These are phyloP conservation scores for Rhizoclosmatium sp. DNA, from an alignment of 192 early-diverging fungal genomes.

Conservation along the genomic window DNA sequence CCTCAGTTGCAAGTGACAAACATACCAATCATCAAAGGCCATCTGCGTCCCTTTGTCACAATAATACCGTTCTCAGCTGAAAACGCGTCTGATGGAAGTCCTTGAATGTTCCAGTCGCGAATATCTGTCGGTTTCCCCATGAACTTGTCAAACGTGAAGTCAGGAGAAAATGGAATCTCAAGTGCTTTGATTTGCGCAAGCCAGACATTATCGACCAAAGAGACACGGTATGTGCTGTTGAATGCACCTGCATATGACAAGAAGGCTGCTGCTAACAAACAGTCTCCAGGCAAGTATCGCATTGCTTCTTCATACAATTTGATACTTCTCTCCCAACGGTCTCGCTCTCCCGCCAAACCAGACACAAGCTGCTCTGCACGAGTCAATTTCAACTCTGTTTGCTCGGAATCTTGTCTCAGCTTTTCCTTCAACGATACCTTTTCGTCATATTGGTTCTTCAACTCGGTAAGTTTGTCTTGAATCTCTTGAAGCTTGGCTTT, in stretches of 20 bases:
- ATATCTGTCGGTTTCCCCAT: constrained; percentile 69
- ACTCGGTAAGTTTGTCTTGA: constrained; percentile 66
- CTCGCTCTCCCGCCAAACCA: constrained; percentile 63
- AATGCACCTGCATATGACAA: constrained; percentile 69
- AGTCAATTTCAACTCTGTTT: constrained; percentile 60
- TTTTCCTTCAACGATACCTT: constrained; percentile 66
- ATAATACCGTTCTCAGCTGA: constrained; percentile 70
- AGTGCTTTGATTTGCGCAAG: constrained; percentile 62
- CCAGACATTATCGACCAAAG: constrained; percentile 57
- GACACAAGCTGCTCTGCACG: constrained; percentile 67
- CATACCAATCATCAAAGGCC: constrained; percentile 64
- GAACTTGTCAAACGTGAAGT: constrained; percentile 61
- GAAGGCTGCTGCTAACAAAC: constrained; percentile 65
- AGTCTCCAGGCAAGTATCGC: constrained; percentile 63
- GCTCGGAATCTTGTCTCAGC: constrained; percentile 62
- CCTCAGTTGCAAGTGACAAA: too few relatives aligned
- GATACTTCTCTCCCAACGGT: constrained; percentile 66
- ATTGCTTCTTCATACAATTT: constrained; percentile 62
- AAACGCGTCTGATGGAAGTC: constrained; percentile 65
- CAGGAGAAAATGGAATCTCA: constrained; percentile 64
- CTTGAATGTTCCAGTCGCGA: constrained; percentile 67
- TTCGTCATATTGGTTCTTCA: constrained; percentile 68
- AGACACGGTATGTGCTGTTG: constrained; percentile 62
- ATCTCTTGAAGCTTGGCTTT: constrained; percentile 68
- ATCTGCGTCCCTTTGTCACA: constrained; percentile 62